phyloP scores from a whole-genome alignment of 106 monocot genomes.

The Apostasia ramifera region DNA sequence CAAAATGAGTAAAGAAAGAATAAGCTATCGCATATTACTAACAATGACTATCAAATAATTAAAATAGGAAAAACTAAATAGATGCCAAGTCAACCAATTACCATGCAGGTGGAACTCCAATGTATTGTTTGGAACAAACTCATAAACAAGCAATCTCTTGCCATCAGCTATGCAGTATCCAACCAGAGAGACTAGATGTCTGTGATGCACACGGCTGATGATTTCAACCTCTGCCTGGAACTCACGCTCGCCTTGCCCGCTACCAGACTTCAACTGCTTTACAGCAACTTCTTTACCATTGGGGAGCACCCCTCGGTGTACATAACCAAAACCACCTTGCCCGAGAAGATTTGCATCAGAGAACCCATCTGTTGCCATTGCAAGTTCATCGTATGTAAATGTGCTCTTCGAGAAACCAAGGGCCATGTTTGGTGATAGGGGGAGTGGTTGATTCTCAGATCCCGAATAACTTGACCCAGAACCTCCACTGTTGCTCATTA shows the following conservation, averaged over 20 bases:
- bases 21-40: too few species aligned
- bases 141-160: constrained; percentile 67
- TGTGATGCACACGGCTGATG: constrained; percentile 65
- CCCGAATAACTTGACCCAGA: constrained; percentile 42
- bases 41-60: too few species aligned
- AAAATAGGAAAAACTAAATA: background rate
- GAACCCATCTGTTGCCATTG: constrained; percentile 46
- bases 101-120: constrained; percentile 63
- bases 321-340: constrained; percentile 67
- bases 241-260: constrained; percentile 59
- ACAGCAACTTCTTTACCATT: constrained; percentile 68
- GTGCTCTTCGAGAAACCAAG: constrained; percentile 39
- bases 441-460: constrained; percentile 6
- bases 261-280: constrained; percentile 58
- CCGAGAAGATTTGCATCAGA: constrained; percentile 54
- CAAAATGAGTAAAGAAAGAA: too few species aligned
- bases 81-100: constrained; percentile 10
- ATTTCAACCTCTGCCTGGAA: constrained; percentile 63
- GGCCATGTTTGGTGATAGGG: constrained; percentile 21
- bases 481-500: constrained; percentile 26
- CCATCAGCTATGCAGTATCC: constrained; percentile 66
- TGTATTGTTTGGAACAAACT: constrained; percentile 57
- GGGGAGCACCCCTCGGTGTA: constrained; percentile 52
- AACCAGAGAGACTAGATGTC: constrained; percentile 65
- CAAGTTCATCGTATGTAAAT: constrained; percentile 48